phyloP scores from a whole-genome alignment of 257 asterid genomes.

The Eustoma russellianum region DNA sequence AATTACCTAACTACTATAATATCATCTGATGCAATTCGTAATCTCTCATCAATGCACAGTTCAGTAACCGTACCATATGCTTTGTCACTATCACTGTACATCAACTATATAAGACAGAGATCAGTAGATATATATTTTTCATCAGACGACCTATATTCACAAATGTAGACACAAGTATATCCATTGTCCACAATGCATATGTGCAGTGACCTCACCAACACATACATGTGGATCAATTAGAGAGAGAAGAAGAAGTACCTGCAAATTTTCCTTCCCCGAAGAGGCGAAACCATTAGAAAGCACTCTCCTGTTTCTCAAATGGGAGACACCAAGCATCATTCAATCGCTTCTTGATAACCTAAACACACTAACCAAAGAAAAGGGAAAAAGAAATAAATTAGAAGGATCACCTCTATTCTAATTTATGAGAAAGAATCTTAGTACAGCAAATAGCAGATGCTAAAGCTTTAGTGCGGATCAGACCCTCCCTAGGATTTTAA shows the following conservation, averaged over 20 bases:
- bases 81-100: conserved; percentile 99
- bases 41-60: conserved; percentile 86
- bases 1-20: conserved; percentile 79
- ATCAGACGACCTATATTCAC: too few relatives aligned
- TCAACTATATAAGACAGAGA: conserved; percentile 50
- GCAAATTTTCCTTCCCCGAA: conserved; percentile 87
- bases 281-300: conserved; percentile 81
- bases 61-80: conserved; percentile 95
- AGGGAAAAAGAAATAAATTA: not conserved
- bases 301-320: conserved; percentile 86
- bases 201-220: too few relatives aligned
- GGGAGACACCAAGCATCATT: conserved; percentile 82
- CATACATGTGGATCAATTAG: not conserved
- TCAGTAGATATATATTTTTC: conserved; percentile 8
- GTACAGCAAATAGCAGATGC: too few relatives aligned
- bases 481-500: too few relatives aligned
- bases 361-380: not conserved
- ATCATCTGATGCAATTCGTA: conserved; percentile 87
- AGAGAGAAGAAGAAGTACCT: conserved; percentile 36
- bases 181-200: too few relatives aligned
- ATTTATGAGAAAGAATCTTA: too few relatives aligned
- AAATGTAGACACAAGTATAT: too few relatives aligned
- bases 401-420: too few relatives aligned
- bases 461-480: too few relatives aligned
- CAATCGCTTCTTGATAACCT: too few relatives aligned